Base-by-base conservation (phyloP, 2,329 filamentous ascomycete genomes). In the Fusarium denticulatum region DNA sequence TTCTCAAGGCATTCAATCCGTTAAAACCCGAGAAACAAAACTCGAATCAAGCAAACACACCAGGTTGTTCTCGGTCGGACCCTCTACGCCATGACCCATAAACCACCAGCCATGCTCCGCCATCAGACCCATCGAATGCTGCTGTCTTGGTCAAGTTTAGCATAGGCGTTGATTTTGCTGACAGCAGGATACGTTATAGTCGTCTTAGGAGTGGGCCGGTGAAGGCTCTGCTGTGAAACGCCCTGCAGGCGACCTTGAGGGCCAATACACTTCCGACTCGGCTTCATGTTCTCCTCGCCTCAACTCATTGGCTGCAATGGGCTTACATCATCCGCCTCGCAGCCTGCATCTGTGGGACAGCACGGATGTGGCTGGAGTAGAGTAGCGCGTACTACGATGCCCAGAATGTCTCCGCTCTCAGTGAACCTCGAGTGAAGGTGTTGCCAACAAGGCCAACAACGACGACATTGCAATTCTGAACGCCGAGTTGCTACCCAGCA, bases 71-170 rank as follows among this genome's bases (percentile, higher is more conserved):
- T 74, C 53, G 59, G 52, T 74, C 53, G 59, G 52, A 62, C 45
- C 67, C 60, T 57, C 68, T 69, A 49, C 67, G 63, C 71, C 55
- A 74, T 65, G 57, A 42, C 50, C 45, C 58, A 73, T 72, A 56
- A 66, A 59, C 24, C 52, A 58, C 50, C 59, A 72, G 71, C 67
- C 71, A 69, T 69, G 50, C 63, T 63, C 65, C 60, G 60, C 65
- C 60, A 69, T 57, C 37, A 68, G 67, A 53, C 65, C 71, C 50
- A 69, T 69, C 52, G 20, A 56, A 61, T 47, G 46, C 30, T 49
- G 39, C 36, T 55, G 45, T 57, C 43, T 26, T 64, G 37, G 36
- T 52, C 56, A 34, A 53, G 53, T 45, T 34, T 39, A 53, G 60
- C 45, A 62, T 26, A 58, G 52, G 11, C 30, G 46, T 70, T 47